A percentile compares a stretch with the other conserved stretches of the same genome.
Evolutionary conservation across 78 protist species (phyloP).

Genomic region (Pelomyxa schiedti): DNA sequence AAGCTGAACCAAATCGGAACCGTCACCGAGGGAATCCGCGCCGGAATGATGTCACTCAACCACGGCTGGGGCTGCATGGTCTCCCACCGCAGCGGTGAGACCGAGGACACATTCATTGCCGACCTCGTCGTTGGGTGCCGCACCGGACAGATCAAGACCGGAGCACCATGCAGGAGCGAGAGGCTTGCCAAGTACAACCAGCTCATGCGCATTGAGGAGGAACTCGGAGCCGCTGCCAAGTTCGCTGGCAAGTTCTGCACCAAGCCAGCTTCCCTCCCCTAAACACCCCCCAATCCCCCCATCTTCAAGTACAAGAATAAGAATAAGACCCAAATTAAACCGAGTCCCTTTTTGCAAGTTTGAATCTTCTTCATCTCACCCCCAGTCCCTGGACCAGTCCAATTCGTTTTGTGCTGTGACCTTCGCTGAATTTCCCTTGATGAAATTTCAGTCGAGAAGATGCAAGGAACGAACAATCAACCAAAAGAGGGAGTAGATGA

Average conservation of each 20-base stretch:
- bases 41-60: constrained; percentile 21
- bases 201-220: constrained; percentile 84
- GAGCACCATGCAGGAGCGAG: constrained; percentile 98
- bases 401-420: too few species aligned
- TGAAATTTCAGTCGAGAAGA: too few species aligned
- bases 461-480: too few species aligned
- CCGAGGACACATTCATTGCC: constrained; percentile 95
- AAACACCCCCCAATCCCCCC: too few species aligned
- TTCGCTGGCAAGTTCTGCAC: constrained; percentile 38
- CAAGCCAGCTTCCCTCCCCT: too few species aligned
- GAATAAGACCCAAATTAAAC: too few species aligned
- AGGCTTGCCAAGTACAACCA: constrained; percentile 98
- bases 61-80: constrained; percentile 97
- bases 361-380: too few species aligned
- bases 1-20: constrained; percentile 95
- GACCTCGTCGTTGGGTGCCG: constrained; percentile 96
- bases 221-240: constrained; percentile 13
- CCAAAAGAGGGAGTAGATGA: too few species aligned
- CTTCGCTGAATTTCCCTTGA: too few species aligned
- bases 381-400: too few species aligned
- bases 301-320: too few species aligned
- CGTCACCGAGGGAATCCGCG: constrained; percentile 84
- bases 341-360: too few species aligned
- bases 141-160: constrained; percentile 99
- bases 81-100: constrained; percentile 95